These are phyloP conservation scores for Kodamaea alishanica DNA, from an alignment of 1,139 yeast genomes.

Conservation along the genomic window DNA sequence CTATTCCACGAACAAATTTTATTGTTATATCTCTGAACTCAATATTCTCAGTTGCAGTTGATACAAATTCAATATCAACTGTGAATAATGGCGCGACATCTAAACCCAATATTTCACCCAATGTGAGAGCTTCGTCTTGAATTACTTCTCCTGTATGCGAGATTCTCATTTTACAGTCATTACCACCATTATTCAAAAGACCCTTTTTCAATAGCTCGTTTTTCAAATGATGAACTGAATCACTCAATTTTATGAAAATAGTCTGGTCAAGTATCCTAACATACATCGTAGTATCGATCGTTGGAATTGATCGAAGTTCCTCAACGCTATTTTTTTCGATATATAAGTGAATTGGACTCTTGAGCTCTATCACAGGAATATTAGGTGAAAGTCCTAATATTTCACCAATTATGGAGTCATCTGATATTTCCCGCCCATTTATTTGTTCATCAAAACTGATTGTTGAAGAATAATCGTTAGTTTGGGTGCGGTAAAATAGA, in stretches of 20 bases:
- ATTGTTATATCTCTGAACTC: neutral
- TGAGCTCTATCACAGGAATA: neutral
- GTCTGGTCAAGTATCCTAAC: too few relatives aligned
- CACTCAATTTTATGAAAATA: too few relatives aligned
- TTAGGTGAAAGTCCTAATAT: neutral
- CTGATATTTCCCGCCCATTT: neutral
- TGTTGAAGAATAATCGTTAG: slow-evolving; percentile 3
- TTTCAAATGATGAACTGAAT: too few relatives aligned
- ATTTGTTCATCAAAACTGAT: too few relatives aligned
- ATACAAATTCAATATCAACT: slow-evolving; percentile 5
- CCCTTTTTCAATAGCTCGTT: too few relatives aligned
- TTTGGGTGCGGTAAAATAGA: slow-evolving; percentile 5
- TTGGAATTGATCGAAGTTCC: too few relatives aligned
- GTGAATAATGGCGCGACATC: slow-evolving; percentile 29
- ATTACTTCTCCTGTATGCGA: slow-evolving; percentile 10
- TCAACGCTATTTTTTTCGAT: too few relatives aligned
- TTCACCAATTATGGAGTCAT: slow-evolving; percentile 2
- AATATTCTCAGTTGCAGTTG: slow-evolving; percentile 1
- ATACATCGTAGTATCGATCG: too few relatives aligned
- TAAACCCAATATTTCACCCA: slow-evolving; percentile 21
- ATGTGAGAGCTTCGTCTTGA: slow-evolving; percentile 12
- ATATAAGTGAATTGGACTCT: slow-evolving; percentile 1
- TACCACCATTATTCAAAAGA: too few relatives aligned
- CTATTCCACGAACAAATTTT: slow-evolving; percentile 1
- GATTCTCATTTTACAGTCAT: neutral